These are phyloP conservation scores for Neospermospora avenae DNA, from an alignment of 2,329 filamentous ascomycete genomes.

Conservation along the genomic window DNA sequence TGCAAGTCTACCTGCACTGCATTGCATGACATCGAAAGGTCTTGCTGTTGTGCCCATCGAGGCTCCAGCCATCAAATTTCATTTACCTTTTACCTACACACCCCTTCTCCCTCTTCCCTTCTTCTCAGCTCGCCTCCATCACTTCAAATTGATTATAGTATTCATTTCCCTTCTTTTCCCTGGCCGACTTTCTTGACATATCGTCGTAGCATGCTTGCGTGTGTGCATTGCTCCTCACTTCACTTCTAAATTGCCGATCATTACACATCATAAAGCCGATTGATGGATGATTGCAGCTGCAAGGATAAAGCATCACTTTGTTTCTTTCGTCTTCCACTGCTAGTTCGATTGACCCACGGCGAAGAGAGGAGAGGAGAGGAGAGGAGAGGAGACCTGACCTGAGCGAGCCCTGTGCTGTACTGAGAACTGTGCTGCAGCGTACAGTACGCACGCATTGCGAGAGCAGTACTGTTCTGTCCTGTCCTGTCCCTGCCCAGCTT, in stretches of 20 bases:
- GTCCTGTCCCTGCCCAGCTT: not conserved
- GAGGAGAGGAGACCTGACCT: too few relatives aligned
- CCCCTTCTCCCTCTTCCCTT: not conserved
- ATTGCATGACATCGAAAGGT: not conserved
- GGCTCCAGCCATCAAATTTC: not conserved
- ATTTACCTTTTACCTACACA: not conserved
- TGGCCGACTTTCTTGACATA: not conserved
- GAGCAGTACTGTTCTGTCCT: too few relatives aligned
- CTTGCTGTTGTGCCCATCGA: not conserved
- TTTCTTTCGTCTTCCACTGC: not conserved
- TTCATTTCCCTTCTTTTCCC: not conserved
- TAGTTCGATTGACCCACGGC: not conserved
- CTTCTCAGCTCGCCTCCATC: not conserved
- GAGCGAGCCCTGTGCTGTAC: too few relatives aligned
- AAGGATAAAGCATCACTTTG: too few relatives aligned
- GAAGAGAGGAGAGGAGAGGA: not conserved
- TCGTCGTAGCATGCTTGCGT: not conserved
- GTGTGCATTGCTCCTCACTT: not conserved
- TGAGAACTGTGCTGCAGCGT: too few relatives aligned
- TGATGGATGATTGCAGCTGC: too few relatives aligned
- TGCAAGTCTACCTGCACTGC: not conserved
- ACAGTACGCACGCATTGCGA: too few relatives aligned
- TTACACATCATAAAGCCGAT: too few relatives aligned
- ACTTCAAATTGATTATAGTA: too few relatives aligned
- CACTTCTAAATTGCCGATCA: too few relatives aligned